phyloP scores from a whole-genome alignment of 352 stramenopile genomes.

The Phytophthora idaei region DNA sequence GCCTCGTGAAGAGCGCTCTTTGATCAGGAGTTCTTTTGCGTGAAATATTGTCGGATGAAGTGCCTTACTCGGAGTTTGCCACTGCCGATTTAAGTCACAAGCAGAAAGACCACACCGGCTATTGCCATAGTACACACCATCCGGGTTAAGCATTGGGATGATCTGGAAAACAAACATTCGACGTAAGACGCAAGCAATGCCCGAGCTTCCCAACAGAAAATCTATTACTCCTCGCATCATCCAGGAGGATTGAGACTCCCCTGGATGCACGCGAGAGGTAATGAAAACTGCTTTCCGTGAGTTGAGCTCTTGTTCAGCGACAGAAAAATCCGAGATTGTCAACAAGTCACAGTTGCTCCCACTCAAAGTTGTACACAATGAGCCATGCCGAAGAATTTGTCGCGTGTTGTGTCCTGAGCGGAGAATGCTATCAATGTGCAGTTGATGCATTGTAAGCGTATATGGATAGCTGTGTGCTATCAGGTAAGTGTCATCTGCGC shows the following conservation, averaged over 20 bases:
- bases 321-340: conserved; percentile 71
- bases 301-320: conserved; percentile 36
- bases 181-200: conserved; percentile 71
- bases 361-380: conserved; percentile 65
- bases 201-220: conserved; percentile 78
- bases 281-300: conserved; percentile 69
- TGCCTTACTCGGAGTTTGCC: conserved; percentile 68
- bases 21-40: conserved; percentile 80
- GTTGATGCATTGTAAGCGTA: conserved; percentile 83
- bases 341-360: conserved; percentile 72
- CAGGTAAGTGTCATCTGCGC: conserved; percentile 85
- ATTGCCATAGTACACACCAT: conserved; percentile 94
- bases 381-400: conserved; percentile 48
- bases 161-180: conserved; percentile 92
- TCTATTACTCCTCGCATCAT: conserved; percentile 94
- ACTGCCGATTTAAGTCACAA: conserved; percentile 91
- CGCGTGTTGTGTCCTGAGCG: conserved; percentile 3
- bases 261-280: conserved; percentile 89
- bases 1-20: conserved; percentile 53
- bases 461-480: conserved; percentile 94
- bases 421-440: conserved; percentile 58
- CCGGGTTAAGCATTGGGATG: conserved; percentile 94
- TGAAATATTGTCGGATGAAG: conserved; percentile 91
- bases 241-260: conserved; percentile 92
- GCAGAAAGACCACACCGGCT: conserved; percentile 87